These are phyloP conservation scores for Pythium aristosporum DNA, from an alignment of 352 stramenopile genomes.

Conservation along the genomic window DNA sequence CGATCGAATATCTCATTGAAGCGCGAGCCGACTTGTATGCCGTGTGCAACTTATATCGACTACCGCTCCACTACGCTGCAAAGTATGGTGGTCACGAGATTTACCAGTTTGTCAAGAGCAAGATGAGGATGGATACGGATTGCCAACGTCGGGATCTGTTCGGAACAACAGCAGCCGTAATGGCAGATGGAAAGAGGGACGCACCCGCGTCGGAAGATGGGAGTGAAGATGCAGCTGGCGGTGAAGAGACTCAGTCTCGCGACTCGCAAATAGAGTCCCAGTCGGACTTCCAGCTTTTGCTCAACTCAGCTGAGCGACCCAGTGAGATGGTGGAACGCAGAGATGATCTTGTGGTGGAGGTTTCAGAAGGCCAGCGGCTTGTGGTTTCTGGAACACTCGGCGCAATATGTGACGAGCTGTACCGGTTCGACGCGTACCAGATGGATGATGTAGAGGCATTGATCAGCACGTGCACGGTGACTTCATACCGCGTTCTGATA, in stretches of 20 bases:
- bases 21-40: conserved; percentile 54
- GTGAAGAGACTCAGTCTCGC: conserved; percentile 37
- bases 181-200: conserved; percentile 39
- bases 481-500: conserved; percentile 23
- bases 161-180: conserved; percentile 52
- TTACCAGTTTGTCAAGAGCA: conserved; percentile 51
- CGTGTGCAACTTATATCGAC: conserved; percentile 68
- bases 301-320: conserved; percentile 18
- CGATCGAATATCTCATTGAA: conserved; percentile 74
- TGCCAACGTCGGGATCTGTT: conserved; percentile 64
- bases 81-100: conserved; percentile 58
- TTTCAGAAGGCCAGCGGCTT: conserved; percentile 44
- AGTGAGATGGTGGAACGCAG: conserved; percentile 43
- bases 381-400: conserved; percentile 68
- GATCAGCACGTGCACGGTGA: conserved; percentile 55
- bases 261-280: conserved; percentile 25
- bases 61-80: conserved; percentile 75
- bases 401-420: conserved; percentile 55
- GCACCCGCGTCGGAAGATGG: neutral
- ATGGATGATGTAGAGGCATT: conserved; percentile 61
- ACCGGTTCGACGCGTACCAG: conserved; percentile 56
- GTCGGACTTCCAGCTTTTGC: conserved; percentile 27
- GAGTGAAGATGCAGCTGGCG: conserved; percentile 21
- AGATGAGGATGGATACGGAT: conserved; percentile 43
- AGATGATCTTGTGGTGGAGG: conserved; percentile 34